Evolutionary conservation across 2,329 filamentous ascomycete genomes (phyloP), one percentile per base, ranked within the genome.

Genomic region (Blastomyces gilchristii): DNA sequence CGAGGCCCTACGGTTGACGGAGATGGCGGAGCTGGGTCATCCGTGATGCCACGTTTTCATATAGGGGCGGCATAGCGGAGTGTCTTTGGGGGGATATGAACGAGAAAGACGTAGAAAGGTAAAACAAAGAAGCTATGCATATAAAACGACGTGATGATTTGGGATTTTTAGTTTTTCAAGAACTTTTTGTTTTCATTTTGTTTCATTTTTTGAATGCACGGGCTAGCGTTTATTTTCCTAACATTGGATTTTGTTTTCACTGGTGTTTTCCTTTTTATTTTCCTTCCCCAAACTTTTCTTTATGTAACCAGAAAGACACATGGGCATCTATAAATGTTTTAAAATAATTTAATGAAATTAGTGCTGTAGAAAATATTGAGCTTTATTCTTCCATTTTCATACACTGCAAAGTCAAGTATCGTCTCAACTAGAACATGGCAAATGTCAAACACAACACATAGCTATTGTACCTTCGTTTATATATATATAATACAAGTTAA

Each of bases 1-100:
- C 60, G 89, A 96, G 72, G 94, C 94, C 1, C 75, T 99, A 68
- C 83, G 87, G 61, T 78, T 92, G 79, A 90, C 89, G 0, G 92
- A 97, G 77, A 79, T 85, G 11, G 87, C 90, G 72, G 83, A 85
- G 62, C 66, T 78, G 64, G 62, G 49, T 57, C 18, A 43, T 11
- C 41, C 58, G 58, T 59, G 58, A 59, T 16, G 25, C 31, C 25
- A 9, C 6, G 22, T 18, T 22, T 12, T n/a, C 16, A 39, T 34
- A 31, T n/a, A 25, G 37, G 25, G 6, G 43, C 11, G 18, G 9
- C 28, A 31, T 49, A 49, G 2, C 2, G n/a, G 8, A 25, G 34
- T 22, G 14, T 25, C 16, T 59, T 39, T 49, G 4, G 5, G 2
- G 5, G 2, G 31, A 7, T 16, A 16, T 6, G 34, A 11, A n/a